Percentiles rank a stretch among this genome's conserved stretches.
phyloP scores from a whole-genome alignment of 805 yeast genomes.

The Isabelozyma heimii region DNA sequence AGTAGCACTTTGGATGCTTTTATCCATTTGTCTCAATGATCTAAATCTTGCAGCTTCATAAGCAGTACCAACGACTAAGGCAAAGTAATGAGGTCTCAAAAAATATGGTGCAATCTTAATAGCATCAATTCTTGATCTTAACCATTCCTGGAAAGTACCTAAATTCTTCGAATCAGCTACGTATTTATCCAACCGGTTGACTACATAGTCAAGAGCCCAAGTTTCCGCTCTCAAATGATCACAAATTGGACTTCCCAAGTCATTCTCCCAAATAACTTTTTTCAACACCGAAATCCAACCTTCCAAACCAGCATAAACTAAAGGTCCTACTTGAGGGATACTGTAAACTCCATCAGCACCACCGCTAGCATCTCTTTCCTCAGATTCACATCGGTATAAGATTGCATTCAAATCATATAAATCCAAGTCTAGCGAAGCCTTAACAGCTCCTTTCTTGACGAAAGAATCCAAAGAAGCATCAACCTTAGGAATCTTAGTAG shows the following conservation, averaged over 20 bases:
- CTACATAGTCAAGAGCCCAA: conserved; percentile 86
- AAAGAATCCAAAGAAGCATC: conserved; percentile 62
- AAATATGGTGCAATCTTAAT: conserved; percentile 71
- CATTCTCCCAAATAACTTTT: conserved; percentile 61
- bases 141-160: conserved; percentile 64
- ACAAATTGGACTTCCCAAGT: conserved; percentile 81
- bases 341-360: conserved; percentile 73
- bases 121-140: conserved; percentile 58
- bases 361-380: conserved; percentile 76
- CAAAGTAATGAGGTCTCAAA: conserved; percentile 83
- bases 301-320: conserved; percentile 87
- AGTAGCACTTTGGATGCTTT: conserved; percentile 57
- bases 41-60: conserved; percentile 77
- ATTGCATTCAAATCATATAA: conserved; percentile 73
- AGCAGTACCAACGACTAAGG: conserved; percentile 75
- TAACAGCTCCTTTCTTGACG: conserved; percentile 72
- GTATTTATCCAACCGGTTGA: conserved; percentile 59
- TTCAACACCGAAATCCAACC: conserved; percentile 82
- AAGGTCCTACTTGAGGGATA: conserved; percentile 69
- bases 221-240: conserved; percentile 75
- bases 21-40: conserved; percentile 57
- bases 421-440: conserved; percentile 60
- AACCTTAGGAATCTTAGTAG: conserved; percentile 66
- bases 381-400: conserved; percentile 77
- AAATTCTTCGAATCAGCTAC: conserved; percentile 45